Base-by-base conservation (phyloP, 495 filamentous ascomycete species). In the Jackrogersella multiformis region DNA sequence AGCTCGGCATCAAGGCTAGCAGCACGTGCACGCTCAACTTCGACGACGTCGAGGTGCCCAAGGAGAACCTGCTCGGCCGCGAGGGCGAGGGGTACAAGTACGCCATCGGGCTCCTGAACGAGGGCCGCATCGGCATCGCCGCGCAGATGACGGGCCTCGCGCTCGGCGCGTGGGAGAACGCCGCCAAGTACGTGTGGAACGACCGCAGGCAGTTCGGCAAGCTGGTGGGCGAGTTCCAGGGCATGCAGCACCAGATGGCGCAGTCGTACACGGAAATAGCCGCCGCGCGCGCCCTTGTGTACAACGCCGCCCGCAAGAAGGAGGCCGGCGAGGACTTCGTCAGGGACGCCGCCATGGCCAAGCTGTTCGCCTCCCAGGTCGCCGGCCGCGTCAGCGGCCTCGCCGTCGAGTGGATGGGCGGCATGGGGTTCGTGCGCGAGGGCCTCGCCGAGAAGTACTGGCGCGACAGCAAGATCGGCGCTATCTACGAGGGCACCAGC, bases 101-200 rank as follows among this genome's bases (percentile, higher is more conserved):
- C 74, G 95, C 95, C 65, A 99, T 99, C 73, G 87, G 88, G 20
- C 81, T 97, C n/a, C 79, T 99, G 73, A 99, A 99, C 79, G 95
- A 99, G 79, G 95, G 95, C 21, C 88, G 95, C 52, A 98, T 99
- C 62, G 95, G 95, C 64, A 99, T 99, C 73, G 95, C 93, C 0
- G 95, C 95, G 20, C 95, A 99, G 78, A 99, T 99, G 95, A 99
- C 96, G 1, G 95, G 95, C 42, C 86, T 99, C 24, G 94, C 95
- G 0, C 85, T 97, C 16, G 95, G 95, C 28, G 94, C 95, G 7
- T 99, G 90, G 85, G 94, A 98, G 80, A 97, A 97, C 68, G 96
- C 96, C 28, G 95, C 91, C 38, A 84, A 85, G 87, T 93, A 86
- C 77, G 89, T 89, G 59, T 99, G 92, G 93, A 99, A 97, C 76